Percentiles rank a stretch among this genome's conserved stretches.
phyloP scores from a whole-genome alignment of 2,329 filamentous ascomycete genomes.

The Curvularia eragrostidis region DNA sequence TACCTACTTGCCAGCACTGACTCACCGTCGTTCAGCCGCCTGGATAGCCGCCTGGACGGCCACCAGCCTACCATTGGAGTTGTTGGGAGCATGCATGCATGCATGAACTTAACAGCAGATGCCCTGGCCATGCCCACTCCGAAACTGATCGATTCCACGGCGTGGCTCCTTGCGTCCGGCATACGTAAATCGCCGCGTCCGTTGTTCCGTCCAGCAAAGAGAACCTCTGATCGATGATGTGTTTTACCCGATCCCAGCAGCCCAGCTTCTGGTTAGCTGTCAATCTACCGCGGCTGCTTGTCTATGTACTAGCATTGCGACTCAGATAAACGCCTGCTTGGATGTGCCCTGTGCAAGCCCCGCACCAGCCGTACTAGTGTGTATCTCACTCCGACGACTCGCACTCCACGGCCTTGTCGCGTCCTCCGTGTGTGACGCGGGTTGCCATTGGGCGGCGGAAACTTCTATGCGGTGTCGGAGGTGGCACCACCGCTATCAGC shows the following conservation, averaged over 20 bases:
- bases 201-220: constrained; percentile 4
- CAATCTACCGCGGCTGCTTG: constrained; percentile 10
- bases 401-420: constrained; percentile 18
- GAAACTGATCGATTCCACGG: constrained; percentile 6
- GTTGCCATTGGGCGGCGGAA: constrained; percentile 5
- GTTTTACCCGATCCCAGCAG: constrained; percentile 7
- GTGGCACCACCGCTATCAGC: constrained; percentile 17
- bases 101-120: neutral
- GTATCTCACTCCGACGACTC: constrained; percentile 1
- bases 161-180: constrained; percentile 11
- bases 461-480: constrained; percentile 6
- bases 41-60: neutral
- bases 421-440: constrained; percentile 9
- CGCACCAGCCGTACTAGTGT: neutral
- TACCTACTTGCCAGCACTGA: neutral
- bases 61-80: neutral
- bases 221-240: neutral
- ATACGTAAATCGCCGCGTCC: constrained; percentile 7
- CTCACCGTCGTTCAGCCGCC: neutral
- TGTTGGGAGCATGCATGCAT: neutral
- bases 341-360: neutral
- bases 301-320: constrained; percentile 8
- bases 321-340: constrained; percentile 6
- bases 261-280: constrained; percentile 18
- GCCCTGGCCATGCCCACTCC: constrained; percentile 3